These are phyloP conservation scores for Pyrenophora teres DNA, from an alignment of 2,329 filamentous ascomycete genomes.

Conservation along the genomic window DNA sequence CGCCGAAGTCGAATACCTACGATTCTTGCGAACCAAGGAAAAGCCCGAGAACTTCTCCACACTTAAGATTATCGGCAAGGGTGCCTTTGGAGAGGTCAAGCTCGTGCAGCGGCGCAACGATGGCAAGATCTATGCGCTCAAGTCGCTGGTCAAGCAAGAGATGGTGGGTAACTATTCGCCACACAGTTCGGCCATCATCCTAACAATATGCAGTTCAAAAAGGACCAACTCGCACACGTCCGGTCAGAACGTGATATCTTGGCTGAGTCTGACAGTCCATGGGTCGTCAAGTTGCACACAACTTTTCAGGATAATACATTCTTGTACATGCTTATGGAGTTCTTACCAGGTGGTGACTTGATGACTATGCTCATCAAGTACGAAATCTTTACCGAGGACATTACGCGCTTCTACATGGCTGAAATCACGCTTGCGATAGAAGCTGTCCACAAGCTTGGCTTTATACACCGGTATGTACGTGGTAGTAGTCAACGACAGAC, in stretches of 20 bases:
- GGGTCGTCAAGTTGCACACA: constrained; percentile 98
- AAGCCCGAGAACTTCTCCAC: constrained; percentile 93
- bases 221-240: constrained; percentile 96
- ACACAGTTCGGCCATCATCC: background rate
- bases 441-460: constrained; percentile 95
- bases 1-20: constrained; percentile 89
- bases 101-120: constrained; percentile 95
- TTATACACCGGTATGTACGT: constrained; percentile 84
- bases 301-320: constrained; percentile 97
- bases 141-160: constrained; percentile 96
- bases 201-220: constrained; percentile 71
- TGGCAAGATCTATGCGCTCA: constrained; percentile 96
- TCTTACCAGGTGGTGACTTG: constrained; percentile 93
- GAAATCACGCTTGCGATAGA: constrained; percentile 98
- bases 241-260: constrained; percentile 97
- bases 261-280: constrained; percentile 98
- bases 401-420: constrained; percentile 98
- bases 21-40: constrained; percentile 91
- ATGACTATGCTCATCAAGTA: constrained; percentile 99
- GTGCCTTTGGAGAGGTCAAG: constrained; percentile 97
- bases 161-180: constrained; percentile 61
- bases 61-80: constrained; percentile 98
- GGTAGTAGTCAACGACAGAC: background rate
- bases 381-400: constrained; percentile 98
- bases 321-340: constrained; percentile 99